Percentiles rank a stretch among this genome's conserved stretches.
These are phyloP conservation scores for Pyrus pyrifolia DNA, from an alignment of 306 rosid species.

Conservation along the genomic window DNA sequence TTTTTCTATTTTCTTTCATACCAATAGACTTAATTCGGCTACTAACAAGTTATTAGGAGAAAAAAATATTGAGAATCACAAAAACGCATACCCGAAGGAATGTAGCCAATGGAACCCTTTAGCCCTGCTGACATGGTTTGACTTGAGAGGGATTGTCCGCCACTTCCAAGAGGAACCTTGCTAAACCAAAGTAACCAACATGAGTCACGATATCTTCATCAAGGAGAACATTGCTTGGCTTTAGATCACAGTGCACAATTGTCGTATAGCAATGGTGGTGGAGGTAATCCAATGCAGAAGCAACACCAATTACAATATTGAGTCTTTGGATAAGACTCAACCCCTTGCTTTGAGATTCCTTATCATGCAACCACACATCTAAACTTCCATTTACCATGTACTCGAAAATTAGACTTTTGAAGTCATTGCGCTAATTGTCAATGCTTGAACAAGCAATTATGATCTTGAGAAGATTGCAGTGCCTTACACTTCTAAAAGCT, in stretches of 20 bases:
- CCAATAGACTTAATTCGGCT: no score
- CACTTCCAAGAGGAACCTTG: constrained; percentile 8
- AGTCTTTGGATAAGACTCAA: not conserved
- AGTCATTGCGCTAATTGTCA: not conserved
- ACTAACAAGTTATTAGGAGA: not conserved
- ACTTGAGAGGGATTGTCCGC: not conserved
- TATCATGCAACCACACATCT: not conserved
- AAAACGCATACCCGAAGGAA: not conserved
- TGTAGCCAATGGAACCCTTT: not conserved
- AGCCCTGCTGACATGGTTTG: not conserved
- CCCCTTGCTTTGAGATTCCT: not conserved
- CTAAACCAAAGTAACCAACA: constrained; percentile 5
- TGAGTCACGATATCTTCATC: constrained; percentile 26
- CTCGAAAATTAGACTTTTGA: not conserved
- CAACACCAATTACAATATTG: not conserved
- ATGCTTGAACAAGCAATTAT: not conserved
- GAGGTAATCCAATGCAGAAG: not conserved
- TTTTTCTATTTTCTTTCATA: no score
- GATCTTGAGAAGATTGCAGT: not conserved
- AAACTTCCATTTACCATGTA: not conserved
- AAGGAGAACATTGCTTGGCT: constrained; percentile 4
- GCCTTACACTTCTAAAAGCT: not conserved
- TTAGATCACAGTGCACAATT: not conserved
- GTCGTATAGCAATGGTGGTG: not conserved
- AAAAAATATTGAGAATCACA: not conserved